Conservation (phyloP, 2,329 filamentous ascomycete species). For the Pyricularia pennisetigena region DNA sequence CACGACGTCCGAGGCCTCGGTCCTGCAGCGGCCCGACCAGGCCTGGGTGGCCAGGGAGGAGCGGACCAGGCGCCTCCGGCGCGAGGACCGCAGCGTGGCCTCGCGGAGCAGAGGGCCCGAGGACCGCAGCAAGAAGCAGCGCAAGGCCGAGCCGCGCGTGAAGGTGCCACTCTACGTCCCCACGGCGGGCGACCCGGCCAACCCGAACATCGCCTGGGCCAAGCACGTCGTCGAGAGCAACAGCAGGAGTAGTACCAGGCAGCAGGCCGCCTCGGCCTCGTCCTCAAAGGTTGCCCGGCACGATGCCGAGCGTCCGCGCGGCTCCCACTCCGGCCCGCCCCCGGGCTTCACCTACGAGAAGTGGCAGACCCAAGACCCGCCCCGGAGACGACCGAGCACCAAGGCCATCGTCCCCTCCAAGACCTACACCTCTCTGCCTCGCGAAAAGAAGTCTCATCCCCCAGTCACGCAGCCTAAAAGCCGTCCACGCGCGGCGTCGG, state of each 20-base stretch:
- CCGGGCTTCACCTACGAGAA: background rate
- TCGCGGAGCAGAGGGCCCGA: background rate
- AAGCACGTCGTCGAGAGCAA: background rate
- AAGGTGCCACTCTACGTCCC: background rate
- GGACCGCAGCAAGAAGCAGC: slow-evolving; percentile 8
- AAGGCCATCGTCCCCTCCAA: background rate
- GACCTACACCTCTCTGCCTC: background rate
- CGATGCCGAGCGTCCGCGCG: background rate
- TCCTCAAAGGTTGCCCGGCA: background rate
- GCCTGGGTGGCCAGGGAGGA: background rate
- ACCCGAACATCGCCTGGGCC: background rate
- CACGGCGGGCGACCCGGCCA: background rate
- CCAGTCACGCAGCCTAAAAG: background rate
- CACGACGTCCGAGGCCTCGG: background rate
- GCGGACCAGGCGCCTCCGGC: background rate
- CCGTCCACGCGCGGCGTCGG: background rate
- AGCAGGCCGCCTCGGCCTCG: background rate
- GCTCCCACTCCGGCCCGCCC: background rate
- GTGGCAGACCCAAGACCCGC: background rate
- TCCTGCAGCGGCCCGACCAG: background rate
- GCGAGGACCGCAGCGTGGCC: background rate
- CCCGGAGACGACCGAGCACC: background rate
- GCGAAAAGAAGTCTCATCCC: background rate
- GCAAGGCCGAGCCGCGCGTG: background rate
- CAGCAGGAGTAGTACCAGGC: no score